Evolutionary conservation across 2,329 filamentous ascomycete species (phyloP), one percentile per base, ranked within the genome.

Genomic region (Fusarium irregulare): DNA sequence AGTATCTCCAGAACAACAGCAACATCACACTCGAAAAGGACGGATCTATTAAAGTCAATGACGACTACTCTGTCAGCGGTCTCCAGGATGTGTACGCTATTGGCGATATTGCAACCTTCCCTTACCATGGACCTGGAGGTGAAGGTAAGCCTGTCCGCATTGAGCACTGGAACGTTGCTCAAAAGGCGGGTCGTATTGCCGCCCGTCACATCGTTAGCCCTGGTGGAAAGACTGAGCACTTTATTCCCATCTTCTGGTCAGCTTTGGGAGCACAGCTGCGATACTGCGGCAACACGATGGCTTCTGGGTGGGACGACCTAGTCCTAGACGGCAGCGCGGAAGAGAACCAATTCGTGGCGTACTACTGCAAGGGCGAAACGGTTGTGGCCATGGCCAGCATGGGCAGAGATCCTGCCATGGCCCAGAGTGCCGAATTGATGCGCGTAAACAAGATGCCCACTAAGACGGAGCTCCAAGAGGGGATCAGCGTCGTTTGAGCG

Each of bases 91-190:
- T 98, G 54, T 99, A 93, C 77, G 96, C 96, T 16, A 89, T 99
- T 66, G 95, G 95, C 55, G 96, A 99, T 78, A 98, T 99, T 67
- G 94, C 96, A 14, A 94, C 92, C 0, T 98, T 93, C 80, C 96
- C 96, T 0, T 99, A 99, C 83, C 87, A 93, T 78, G 96, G 96
- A 2, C 96, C 96, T 0, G 94, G 93, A 25, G 91, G 93, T 27
- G 86, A 91, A 18, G 93, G 92, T 67, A 86, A 85, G 46, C 86
- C 87, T 20, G 88, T 92, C 1, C 91, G 96, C 68, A 98, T 98
- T 77, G 96, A 99, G 84, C 96, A 99, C 79, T 99, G 96, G 96
- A 95, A 98, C 80, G 96, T 99, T 4, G 96, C 96, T 7, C 96
- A 98, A 77, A 98, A 98, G 76, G 86, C 93, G 3, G 96, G 96